Evolutionary conservation across 2,329 filamentous ascomycete species (phyloP).

Genomic region (Nannizzia gypsea): DNA sequence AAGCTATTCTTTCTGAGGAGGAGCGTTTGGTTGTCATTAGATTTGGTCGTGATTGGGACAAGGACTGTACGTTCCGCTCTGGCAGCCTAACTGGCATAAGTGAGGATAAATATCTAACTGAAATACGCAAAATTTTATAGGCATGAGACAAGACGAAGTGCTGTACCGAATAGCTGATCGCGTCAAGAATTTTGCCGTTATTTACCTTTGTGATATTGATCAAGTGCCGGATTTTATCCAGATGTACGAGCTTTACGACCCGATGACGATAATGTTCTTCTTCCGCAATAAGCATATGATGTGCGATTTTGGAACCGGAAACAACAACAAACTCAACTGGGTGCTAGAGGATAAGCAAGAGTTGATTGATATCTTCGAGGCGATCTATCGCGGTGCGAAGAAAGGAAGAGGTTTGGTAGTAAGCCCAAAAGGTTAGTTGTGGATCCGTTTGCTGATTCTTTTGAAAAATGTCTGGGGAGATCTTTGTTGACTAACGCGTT

Average conservation of each 20-base stretch:
- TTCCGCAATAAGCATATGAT: constrained; percentile 97
- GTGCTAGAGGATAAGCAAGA: constrained; percentile 96
- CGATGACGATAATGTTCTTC: constrained; percentile 94
- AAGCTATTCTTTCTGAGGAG: constrained; percentile 82
- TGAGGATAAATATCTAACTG: background rate
- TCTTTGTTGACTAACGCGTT: background rate
- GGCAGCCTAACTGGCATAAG: background rate
- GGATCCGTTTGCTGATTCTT: background rate
- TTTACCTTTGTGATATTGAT: constrained; percentile 85
- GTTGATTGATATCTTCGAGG: constrained; percentile 96
- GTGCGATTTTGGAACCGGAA: constrained; percentile 87
- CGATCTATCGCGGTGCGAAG: constrained; percentile 95
- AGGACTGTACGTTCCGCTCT: constrained; percentile 44
- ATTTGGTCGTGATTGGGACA: constrained; percentile 77
- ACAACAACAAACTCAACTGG: constrained; percentile 98
- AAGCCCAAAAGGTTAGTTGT: constrained; percentile 64
- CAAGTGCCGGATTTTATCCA: constrained; percentile 85
- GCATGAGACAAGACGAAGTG: constrained; percentile 78
- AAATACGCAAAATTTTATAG: constrained; percentile 14
- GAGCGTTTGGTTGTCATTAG: constrained; percentile 88
- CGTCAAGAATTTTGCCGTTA: constrained; percentile 60
- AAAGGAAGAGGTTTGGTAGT: constrained; percentile 95
- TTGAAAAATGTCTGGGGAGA: background rate
- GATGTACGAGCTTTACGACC: constrained; percentile 89
- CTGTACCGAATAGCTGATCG: constrained; percentile 88